These are phyloP conservation scores for Annulohypoxylon maeteangense DNA, from an alignment of 495 filamentous ascomycete genomes.

Conservation along the genomic window DNA sequence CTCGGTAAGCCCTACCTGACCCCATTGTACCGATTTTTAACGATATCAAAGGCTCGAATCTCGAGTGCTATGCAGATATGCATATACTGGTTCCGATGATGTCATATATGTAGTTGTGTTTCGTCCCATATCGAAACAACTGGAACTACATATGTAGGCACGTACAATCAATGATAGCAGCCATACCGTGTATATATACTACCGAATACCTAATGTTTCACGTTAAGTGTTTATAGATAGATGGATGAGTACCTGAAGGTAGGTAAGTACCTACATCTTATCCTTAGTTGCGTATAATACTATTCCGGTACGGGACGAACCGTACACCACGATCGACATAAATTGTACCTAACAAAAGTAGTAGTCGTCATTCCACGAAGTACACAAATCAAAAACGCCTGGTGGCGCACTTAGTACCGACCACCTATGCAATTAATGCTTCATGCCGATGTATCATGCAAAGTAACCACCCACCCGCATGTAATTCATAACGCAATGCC, in stretches of 20 bases:
- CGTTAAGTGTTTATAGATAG: background rate
- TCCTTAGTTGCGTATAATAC: background rate
- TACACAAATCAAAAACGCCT: constrained; percentile 20
- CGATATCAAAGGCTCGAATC: background rate
- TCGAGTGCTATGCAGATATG: background rate
- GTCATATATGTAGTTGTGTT: background rate
- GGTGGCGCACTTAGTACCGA: constrained; percentile 15
- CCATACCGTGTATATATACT: background rate
- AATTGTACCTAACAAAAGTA: background rate
- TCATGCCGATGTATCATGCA: constrained; percentile 40
- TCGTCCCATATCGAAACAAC: background rate
- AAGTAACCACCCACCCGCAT: constrained; percentile 37
- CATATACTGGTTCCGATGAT: background rate
- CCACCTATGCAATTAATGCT: constrained; percentile 29
- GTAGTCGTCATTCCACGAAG: constrained; percentile 20
- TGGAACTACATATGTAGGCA: too few relatives aligned
- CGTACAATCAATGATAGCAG: background rate
- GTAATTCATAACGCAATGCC: constrained; percentile 37
- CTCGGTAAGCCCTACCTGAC: constrained; percentile 32
- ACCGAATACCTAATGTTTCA: background rate
- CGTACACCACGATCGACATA: background rate
- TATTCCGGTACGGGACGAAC: background rate
- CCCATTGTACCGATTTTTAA: constrained; percentile 27
- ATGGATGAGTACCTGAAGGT: background rate
- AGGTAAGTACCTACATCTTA: background rate